Base-by-base conservation (phyloP, 345 rosid genomes). In the Heritiera littoralis region DNA sequence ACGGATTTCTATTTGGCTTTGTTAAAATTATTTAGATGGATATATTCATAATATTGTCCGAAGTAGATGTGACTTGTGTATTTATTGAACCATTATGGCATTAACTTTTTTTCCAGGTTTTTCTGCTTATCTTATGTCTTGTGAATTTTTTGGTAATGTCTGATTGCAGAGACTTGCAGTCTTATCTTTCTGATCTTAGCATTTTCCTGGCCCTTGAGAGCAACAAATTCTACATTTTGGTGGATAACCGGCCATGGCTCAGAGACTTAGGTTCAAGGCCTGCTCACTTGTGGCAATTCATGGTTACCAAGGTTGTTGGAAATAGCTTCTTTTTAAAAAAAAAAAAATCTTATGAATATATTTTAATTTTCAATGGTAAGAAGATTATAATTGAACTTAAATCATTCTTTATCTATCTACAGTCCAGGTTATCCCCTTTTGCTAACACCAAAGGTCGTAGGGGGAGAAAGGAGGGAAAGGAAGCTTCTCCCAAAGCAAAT, bases 361-460 rank as follows among this genome's bases (percentile, higher is more conserved):
- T 7, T 7, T 0, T 13, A 41, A 41, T 43, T n/a, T 54, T 15
- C 8, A 17, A 54, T 54, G 30, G 9, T 2, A 32, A 59, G 40
- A 58, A 14, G 28, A 69, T 77, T 45, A 10, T 6, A 70, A 12
- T 15, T 20, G 64, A 71, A 41, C 84, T 59, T n/a, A 77, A 77
- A 35, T 77, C 63, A 66, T 79, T 81, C 38, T 71, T 48, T 55
- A 18, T 82, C 74, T 78, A 71, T 86, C 68, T 85, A 60, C 91
- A 94, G 99, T 97, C 97, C 77, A 94, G 98, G 88, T 88, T 91
- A 80, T 97, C 99, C 58, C 98, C 99, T 84, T 94, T 97, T 83
- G 99, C 99, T 48, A 94, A 90, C 78, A 79, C 93, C 6, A 97
- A 97, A 88, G 85, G 85, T 48, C 86, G 79, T 78, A 88, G 81